Evolutionary conservation across 2,329 filamentous ascomycete species (phyloP), one percentile per base, ranked within the genome.

Genomic region (Epichloe bromicola): DNA sequence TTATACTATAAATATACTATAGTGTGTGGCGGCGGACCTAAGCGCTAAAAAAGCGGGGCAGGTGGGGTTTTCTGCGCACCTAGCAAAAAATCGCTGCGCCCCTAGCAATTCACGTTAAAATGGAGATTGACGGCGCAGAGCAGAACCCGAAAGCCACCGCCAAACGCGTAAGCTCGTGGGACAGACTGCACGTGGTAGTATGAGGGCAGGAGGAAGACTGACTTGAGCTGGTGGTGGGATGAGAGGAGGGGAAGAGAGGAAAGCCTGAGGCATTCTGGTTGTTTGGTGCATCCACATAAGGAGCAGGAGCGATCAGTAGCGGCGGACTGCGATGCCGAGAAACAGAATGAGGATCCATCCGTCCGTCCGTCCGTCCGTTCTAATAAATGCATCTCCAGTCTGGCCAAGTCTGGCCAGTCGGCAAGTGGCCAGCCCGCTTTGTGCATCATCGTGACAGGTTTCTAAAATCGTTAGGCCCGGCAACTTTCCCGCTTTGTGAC

Each of bases 391-490:
- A 26, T 26, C 2, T 26, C 23, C 26, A 26, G 26, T 26, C 26
- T 26, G 23, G 23, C 23, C 23, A 26, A 26, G 26, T 26, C 26
- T 26, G 23, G 23, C 23, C 23, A 26, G 23, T 50, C 48, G 48
- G 48, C 48, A 50, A 23, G 39, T 49, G 47, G 47, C 47, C 47
- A 37, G 47, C 40, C 40, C 39, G 26, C 47, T 23, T 37, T 26
- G 46, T 48, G 38, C n/a, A 33, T 17, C 44, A 20, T 12, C 33
- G 37, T 46, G 42, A 17, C 40, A 30, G 5, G 41, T 43, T 8
- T 30, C 41, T 6, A 45, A 45, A 12, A 26, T 34, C 10, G 42
- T 34, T 8, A 33, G 26, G 26, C 11, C 12, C 26, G 8, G 26
- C 26, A 23, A 23, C 23, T 1, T 7, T 23, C 23, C 23, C 23